phyloP scores from a whole-genome alignment of 129 eudicot genomes.

The Smallanthus sonchifolius region DNA sequence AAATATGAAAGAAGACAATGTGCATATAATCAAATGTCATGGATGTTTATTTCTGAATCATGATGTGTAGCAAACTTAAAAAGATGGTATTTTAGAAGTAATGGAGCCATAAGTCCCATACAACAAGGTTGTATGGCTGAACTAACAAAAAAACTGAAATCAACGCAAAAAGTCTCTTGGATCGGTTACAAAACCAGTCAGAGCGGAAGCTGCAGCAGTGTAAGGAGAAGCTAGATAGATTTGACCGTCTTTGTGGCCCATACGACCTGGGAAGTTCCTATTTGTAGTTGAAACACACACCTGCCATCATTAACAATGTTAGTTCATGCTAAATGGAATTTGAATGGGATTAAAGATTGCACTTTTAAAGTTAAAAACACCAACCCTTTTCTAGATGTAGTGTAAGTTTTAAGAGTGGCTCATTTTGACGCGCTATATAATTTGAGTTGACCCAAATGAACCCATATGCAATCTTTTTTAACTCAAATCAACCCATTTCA shows the following conservation, averaged over 20 bases:
- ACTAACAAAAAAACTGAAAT: slow-evolving; percentile 7
- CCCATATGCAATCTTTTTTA: too few relatives aligned
- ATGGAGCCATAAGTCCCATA: not conserved
- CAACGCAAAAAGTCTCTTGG: slow-evolving; percentile 86
- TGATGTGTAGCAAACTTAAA: slow-evolving; percentile 16
- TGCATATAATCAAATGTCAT: not conserved
- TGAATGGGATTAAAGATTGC: not conserved
- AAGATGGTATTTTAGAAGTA: not conserved
- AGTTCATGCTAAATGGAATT: not conserved
- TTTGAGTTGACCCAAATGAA: too few relatives aligned
- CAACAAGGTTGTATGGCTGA: slow-evolving; percentile 17
- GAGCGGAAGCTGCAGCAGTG: slow-evolving; percentile 97
- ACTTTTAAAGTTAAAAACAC: not conserved
- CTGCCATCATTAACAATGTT: slow-evolving; percentile 36
- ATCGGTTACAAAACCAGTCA: slow-evolving; percentile 92
- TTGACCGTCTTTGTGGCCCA: slow-evolving; percentile 99
- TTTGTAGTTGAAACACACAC: slow-evolving; percentile 98
- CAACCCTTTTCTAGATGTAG: not conserved
- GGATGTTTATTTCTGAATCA: slow-evolving; percentile 6
- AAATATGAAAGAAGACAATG: slow-evolving; percentile 4
- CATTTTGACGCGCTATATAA: not conserved
- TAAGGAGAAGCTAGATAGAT: slow-evolving; percentile 94
- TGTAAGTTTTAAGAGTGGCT: too few relatives aligned
- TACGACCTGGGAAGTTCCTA: slow-evolving; percentile 94
- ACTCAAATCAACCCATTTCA: too few relatives aligned